Percentiles rank a stretch among this genome's conserved stretches.
These are phyloP conservation scores for Novymonas esmeraldas DNA, from an alignment of 208 protist genomes.

Conservation along the genomic window DNA sequence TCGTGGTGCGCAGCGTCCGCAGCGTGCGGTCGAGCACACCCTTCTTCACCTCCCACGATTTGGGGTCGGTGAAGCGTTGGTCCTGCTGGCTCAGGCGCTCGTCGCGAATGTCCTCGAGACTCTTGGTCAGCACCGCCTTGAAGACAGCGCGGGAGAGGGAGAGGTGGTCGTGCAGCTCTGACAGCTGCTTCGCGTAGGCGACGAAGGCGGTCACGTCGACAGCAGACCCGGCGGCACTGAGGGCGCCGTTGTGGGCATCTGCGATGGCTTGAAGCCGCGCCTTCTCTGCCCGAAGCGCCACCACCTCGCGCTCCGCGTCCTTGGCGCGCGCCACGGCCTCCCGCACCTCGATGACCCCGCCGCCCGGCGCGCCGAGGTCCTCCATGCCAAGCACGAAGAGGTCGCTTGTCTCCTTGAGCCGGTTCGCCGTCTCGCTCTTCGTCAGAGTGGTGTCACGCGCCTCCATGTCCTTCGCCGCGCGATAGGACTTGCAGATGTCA, in stretches of 20 bases:
- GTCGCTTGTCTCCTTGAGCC: conserved; percentile 18
- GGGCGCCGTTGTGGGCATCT: not conserved
- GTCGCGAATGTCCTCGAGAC: conserved; percentile 49
- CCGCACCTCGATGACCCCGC: conserved; percentile 21
- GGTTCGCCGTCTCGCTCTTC: conserved; percentile 1
- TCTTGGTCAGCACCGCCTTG: conserved; percentile 45
- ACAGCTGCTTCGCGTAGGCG: conserved; percentile 43
- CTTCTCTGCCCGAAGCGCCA: conserved; percentile 37
- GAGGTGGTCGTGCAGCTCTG: conserved; percentile 60
- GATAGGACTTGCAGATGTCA: conserved; percentile 1
- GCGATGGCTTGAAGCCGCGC: conserved; percentile 28
- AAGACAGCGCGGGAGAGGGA: conserved; percentile 47
- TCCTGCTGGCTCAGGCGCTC: conserved; percentile 50
- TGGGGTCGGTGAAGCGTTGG: conserved; percentile 42
- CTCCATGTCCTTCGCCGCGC: not conserved
- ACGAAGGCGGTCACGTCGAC: conserved; percentile 23
- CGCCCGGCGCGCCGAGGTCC: conserved; percentile 12
- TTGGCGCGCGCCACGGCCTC: conserved; percentile 6
- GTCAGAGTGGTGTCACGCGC: not conserved
- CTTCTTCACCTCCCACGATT: conserved; percentile 42
- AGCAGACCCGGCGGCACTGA: not conserved
- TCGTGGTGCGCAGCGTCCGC: conserved; percentile 28
- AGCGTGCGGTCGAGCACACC: conserved; percentile 27
- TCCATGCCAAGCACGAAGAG: conserved; percentile 21
- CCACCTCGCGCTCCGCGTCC: conserved; percentile 18